Percentiles rank a stretch among this genome's conserved stretches.
Conservation (phyloP, 2,329 filamentous ascomycete genomes). For the Blastomyces emzantsi region DNA sequence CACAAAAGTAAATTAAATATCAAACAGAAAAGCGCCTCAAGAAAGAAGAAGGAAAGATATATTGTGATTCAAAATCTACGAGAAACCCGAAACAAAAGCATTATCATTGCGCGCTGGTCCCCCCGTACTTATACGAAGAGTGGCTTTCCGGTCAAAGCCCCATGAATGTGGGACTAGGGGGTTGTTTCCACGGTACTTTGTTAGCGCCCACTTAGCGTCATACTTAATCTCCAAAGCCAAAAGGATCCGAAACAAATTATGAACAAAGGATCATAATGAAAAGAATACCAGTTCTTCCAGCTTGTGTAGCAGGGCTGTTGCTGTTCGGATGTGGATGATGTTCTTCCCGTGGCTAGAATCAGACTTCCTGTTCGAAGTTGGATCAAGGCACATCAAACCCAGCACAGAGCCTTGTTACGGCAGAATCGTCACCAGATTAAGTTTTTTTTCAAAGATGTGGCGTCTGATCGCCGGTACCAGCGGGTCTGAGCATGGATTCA, state of each 20-base stretch:
- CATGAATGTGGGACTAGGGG: background rate
- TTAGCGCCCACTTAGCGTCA: background rate
- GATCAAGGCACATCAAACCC: too few relatives aligned
- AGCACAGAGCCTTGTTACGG: too few relatives aligned
- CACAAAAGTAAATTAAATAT: background rate
- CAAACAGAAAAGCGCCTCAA: background rate
- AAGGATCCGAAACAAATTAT: background rate
- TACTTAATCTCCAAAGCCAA: too few relatives aligned
- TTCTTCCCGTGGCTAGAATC: too few relatives aligned
- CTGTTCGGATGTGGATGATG: too few relatives aligned
- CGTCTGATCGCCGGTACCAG: too few relatives aligned
- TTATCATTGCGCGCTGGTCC: background rate
- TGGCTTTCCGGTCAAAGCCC: background rate
- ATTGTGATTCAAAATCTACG: background rate
- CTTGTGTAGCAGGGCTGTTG: background rate
- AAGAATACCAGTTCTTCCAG: background rate
- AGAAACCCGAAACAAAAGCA: background rate
- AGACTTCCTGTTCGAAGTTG: too few relatives aligned
- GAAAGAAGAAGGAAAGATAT: background rate
- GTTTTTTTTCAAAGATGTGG: too few relatives aligned
- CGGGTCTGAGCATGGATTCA: too few relatives aligned
- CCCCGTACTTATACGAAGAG: background rate
- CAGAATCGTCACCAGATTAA: too few relatives aligned
- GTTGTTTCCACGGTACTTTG: background rate
- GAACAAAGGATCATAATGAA: background rate